Evolutionary conservation across 2,329 filamentous ascomycete genomes (phyloP).

Genomic region (Fusarium protoensiforme): DNA sequence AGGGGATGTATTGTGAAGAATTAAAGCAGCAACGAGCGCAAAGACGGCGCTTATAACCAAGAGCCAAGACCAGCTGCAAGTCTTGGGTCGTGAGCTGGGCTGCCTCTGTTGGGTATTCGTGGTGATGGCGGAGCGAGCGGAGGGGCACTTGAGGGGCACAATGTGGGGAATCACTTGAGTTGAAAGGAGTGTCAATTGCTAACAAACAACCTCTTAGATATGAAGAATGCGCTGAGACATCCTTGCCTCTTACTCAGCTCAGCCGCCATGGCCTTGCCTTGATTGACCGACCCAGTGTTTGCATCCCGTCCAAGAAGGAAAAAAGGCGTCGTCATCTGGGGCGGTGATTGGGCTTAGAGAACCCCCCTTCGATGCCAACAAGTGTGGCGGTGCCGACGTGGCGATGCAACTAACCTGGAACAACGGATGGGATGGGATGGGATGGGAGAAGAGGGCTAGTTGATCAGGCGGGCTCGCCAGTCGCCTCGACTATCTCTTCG

Average conservation of each 20-base stretch:
- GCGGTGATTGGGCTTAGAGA: slow-evolving; percentile 26
- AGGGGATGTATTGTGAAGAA: slow-evolving; percentile 13
- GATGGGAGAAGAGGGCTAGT: too few species aligned
- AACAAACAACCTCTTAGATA: slow-evolving; percentile 18
- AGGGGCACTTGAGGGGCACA: slow-evolving; percentile 26
- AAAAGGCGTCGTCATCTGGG: slow-evolving; percentile 34
- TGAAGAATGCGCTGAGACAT: slow-evolving; percentile 26
- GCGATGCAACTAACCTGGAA: slow-evolving; percentile 20
- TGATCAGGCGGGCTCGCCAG: neutral
- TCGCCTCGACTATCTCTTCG: neutral
- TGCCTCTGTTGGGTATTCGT: slow-evolving; percentile 29
- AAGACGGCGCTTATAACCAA: slow-evolving; percentile 14
- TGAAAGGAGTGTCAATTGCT: neutral
- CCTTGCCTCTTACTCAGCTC: slow-evolving; percentile 37
- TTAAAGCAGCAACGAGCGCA: slow-evolving; percentile 9
- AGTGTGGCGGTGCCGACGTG: slow-evolving; percentile 35
- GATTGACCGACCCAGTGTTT: slow-evolving; percentile 9
- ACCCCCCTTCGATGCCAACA: slow-evolving; percentile 1
- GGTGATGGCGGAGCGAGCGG: slow-evolving; percentile 22
- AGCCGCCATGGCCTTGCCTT: slow-evolving; percentile 16
- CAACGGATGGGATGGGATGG: too few species aligned
- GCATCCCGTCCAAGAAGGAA: neutral
- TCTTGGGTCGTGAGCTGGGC: slow-evolving; percentile 11
- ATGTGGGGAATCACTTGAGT: slow-evolving; percentile 29
- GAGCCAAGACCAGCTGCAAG: slow-evolving; percentile 20